A percentile compares a stretch with the other conserved stretches of the same genome.
Conservation (phyloP, 306 rosid genomes). For the Purshia tridentata region DNA sequence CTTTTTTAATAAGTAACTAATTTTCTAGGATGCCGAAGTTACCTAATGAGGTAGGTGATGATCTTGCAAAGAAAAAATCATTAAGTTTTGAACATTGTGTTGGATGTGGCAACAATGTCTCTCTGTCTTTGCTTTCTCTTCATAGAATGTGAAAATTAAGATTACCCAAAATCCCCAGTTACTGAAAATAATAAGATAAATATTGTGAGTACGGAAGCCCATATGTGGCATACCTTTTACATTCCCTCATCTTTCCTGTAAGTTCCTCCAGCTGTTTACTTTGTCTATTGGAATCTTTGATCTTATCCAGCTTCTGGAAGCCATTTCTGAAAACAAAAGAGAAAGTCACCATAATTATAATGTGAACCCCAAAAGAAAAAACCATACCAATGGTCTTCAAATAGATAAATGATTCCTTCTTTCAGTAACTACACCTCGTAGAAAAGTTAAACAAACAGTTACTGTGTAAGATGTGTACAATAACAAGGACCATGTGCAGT, state of each 20-base stretch:
- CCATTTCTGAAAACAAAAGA: slow-evolving; percentile 73
- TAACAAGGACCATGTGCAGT: neutral
- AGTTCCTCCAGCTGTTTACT: slow-evolving; percentile 94
- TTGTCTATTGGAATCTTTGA: slow-evolving; percentile 90
- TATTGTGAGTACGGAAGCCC: neutral
- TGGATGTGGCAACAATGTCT: neutral
- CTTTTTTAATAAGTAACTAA: neutral
- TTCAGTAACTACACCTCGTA: neutral
- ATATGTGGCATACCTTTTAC: slow-evolving; percentile 61
- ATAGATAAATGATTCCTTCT: neutral
- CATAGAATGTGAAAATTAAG: neutral
- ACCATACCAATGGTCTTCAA: neutral
- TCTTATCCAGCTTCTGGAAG: slow-evolving; percentile 93
- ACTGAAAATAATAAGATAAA: neutral
- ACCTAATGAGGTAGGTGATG: neutral
- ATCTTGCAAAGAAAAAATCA: neutral
- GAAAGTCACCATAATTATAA: neutral
- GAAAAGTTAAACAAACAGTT: neutral
- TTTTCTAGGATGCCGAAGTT: too few species aligned
- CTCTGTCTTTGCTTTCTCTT: neutral
- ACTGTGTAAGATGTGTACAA: neutral
- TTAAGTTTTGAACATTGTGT: neutral
- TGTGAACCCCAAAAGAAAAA: neutral
- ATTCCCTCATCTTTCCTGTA: slow-evolving; percentile 92
- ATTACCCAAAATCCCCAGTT: neutral